Conservation (phyloP, 306 rosid species). For the Carpinus fangiana region DNA sequence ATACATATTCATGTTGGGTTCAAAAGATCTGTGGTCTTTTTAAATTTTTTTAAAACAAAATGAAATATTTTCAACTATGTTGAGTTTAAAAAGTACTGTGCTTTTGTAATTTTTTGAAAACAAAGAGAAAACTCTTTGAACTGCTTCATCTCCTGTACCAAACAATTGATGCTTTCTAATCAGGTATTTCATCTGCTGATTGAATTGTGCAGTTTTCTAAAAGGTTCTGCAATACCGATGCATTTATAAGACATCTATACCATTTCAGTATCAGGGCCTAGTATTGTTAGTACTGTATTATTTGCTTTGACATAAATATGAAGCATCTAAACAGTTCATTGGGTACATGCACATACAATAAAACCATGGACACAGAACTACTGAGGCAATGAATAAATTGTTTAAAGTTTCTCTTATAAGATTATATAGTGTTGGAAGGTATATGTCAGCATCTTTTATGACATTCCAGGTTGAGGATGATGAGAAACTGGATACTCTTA, state of each 20-base stretch:
- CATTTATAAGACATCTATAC: conserved; percentile 1
- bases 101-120: background rate
- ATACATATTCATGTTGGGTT: background rate
- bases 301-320: background rate
- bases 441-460: conserved; percentile 14
- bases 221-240: background rate
- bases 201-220: background rate
- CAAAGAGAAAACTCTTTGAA: background rate
- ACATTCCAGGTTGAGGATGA: conserved; percentile 56
- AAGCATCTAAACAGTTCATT: background rate
- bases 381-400: background rate
- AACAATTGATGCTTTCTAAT: background rate
- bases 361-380: background rate
- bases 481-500: conserved; percentile 33
- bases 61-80: background rate
- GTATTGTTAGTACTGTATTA: too few relatives aligned
- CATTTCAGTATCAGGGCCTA: too few relatives aligned
- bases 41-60: background rate
- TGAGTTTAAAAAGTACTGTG: background rate
- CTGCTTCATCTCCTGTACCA: background rate
- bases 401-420: conserved; percentile 12
- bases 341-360: background rate
- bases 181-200: background rate
- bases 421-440: background rate
- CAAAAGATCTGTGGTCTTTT: background rate